Percentiles rank a stretch among this genome's conserved stretches.
These are phyloP conservation scores for Jaminaea rosea DNA, from an alignment of 1,284 basidiomycete genomes.

Conservation along the genomic window DNA sequence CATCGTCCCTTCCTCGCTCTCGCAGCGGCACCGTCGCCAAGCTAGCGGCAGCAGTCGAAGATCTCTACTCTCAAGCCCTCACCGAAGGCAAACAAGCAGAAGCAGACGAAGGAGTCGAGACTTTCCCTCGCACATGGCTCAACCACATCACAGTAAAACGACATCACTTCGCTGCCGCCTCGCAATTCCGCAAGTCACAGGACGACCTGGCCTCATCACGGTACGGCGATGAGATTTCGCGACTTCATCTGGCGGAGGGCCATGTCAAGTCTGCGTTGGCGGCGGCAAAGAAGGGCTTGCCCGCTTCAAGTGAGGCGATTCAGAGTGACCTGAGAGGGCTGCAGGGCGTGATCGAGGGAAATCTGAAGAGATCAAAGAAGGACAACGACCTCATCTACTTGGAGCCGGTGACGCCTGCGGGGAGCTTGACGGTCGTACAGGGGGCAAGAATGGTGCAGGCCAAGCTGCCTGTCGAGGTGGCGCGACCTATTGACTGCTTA, in stretches of 20 bases:
- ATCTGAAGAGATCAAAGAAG: constrained; percentile 58
- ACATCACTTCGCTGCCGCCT: constrained; percentile 78
- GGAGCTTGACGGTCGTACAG: constrained; percentile 61
- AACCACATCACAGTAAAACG: constrained; percentile 73
- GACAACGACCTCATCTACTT: constrained; percentile 98
- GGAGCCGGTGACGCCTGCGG: constrained; percentile 66
- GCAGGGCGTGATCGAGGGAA: constrained; percentile 56
- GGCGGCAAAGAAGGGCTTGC: constrained; percentile 57
- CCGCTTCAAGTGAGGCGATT: constrained; percentile 46
- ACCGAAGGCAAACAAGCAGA: constrained; percentile 3
- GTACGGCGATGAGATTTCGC: constrained; percentile 38
- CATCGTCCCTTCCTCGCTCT: constrained; percentile 53
- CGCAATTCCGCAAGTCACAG: constrained; percentile 78
- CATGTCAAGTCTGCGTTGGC: constrained; percentile 67
- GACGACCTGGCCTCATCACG: constrained; percentile 75
- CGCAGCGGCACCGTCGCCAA: constrained; percentile 81
- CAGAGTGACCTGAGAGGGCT: constrained; percentile 54
- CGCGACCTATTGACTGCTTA: constrained; percentile 28
- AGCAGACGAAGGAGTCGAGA: constrained; percentile 3
- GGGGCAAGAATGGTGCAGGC: constrained; percentile 65
- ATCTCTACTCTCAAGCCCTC: constrained; percentile 24
- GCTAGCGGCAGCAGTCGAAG: constrained; percentile 62
- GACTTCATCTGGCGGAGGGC: constrained; percentile 29
- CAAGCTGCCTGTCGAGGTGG: constrained; percentile 57
- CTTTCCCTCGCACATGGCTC: constrained; percentile 60